Evolutionary conservation across 192 early-diverging fungal species (phyloP).

Genomic region (Umbelopsis isabellina): DNA sequence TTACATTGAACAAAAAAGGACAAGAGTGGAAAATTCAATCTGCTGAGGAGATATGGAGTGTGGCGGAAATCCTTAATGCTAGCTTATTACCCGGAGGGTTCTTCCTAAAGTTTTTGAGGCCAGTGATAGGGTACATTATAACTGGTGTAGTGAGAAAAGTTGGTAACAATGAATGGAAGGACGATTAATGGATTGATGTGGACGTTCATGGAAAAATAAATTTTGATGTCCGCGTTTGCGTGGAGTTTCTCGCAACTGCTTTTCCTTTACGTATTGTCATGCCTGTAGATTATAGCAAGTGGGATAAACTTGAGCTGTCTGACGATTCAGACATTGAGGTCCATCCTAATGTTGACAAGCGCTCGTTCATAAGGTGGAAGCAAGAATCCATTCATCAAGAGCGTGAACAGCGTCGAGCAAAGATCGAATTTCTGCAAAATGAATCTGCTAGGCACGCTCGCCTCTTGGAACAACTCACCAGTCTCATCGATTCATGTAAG

Average conservation of each 20-base stretch:
- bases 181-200: slow-evolving; percentile 3
- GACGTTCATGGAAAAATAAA: slow-evolving; percentile 7
- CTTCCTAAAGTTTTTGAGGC: not conserved
- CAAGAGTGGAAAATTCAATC: slow-evolving; percentile 6
- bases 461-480: slow-evolving; percentile 26
- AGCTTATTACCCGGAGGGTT: slow-evolving; percentile 6
- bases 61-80: not conserved
- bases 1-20: not conserved
- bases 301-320: slow-evolving; percentile 94
- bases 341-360: slow-evolving; percentile 96
- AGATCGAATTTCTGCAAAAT: slow-evolving; percentile 52
- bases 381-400: slow-evolving; percentile 88
- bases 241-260: not conserved
- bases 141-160: not conserved
- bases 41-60: slow-evolving; percentile 15
- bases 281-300: slow-evolving; percentile 87
- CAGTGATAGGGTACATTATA: slow-evolving; percentile 2
- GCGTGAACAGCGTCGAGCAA: slow-evolving; percentile 76
- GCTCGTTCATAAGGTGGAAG: slow-evolving; percentile 87
- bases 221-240: not conserved
- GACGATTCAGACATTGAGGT: slow-evolving; percentile 97
- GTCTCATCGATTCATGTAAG: slow-evolving; percentile 25
- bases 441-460: slow-evolving; percentile 31
- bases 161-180: slow-evolving; percentile 6
- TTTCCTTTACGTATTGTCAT: slow-evolving; percentile 21